Percentiles rank a stretch among this genome's conserved stretches.
Conservation (phyloP, 352 stramenopile species). For the Globisporangium parvum region DNA sequence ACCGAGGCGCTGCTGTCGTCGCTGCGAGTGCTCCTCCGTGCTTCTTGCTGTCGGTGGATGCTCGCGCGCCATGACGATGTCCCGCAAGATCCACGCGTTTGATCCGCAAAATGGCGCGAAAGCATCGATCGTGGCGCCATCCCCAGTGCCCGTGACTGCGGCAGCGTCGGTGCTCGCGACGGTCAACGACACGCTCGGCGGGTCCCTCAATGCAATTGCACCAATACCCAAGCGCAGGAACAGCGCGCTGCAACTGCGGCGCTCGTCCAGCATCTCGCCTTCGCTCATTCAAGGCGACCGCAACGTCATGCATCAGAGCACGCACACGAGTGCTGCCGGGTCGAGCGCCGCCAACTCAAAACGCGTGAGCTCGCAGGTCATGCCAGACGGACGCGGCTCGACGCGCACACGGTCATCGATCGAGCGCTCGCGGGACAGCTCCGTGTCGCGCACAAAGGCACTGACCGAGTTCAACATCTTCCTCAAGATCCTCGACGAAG, state of each 20-base stretch:
- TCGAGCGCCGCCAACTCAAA: slow-evolving; percentile 11
- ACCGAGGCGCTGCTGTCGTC: too few species aligned
- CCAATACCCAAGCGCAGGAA: slow-evolving; percentile 18
- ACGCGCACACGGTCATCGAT: slow-evolving; percentile 22
- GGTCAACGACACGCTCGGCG: slow-evolving; percentile 25
- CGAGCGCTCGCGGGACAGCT: slow-evolving; percentile 45
- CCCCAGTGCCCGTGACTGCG: too few species aligned
- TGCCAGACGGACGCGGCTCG: slow-evolving; percentile 24
- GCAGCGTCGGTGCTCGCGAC: slow-evolving; percentile 11
- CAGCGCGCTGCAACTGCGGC: slow-evolving; percentile 30
- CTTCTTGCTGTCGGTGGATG: too few species aligned
- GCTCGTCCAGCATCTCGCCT: slow-evolving; percentile 34
- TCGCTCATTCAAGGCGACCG: slow-evolving; percentile 21
- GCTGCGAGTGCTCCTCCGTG: too few species aligned
- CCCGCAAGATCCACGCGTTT: slow-evolving; percentile 13
- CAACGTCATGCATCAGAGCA: slow-evolving; percentile 15
- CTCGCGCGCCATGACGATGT: slow-evolving; percentile 3
- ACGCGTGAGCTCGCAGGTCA: slow-evolving; percentile 21
- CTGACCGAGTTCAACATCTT: slow-evolving; percentile 74
- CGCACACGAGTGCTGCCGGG: slow-evolving; percentile 16
- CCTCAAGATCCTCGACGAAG: slow-evolving; percentile 77
- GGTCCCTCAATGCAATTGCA: slow-evolving; percentile 24
- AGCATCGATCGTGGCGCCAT: neutral
- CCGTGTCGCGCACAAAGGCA: slow-evolving; percentile 39
- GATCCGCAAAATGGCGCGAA: slow-evolving; percentile 3